These are phyloP conservation scores for Peronospora farinosa DNA, from an alignment of 352 stramenopile species.

Conservation along the genomic window DNA sequence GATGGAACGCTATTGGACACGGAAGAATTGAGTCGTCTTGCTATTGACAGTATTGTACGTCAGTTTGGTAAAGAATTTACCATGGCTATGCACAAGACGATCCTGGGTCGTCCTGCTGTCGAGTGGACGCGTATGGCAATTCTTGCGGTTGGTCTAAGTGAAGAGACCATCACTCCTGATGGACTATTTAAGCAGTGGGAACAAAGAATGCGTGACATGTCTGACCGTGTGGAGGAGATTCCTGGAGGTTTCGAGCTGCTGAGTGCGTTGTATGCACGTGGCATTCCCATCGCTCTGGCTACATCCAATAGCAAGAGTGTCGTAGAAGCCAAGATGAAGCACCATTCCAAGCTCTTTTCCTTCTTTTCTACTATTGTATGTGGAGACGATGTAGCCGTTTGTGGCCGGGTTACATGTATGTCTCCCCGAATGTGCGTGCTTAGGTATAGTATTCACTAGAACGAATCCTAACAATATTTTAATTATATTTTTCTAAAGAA, in stretches of 20 bases:
- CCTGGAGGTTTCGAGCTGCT: constrained; percentile 49
- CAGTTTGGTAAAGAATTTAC: constrained; percentile 58
- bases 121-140: constrained; percentile 78
- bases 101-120: constrained; percentile 55
- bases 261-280: constrained; percentile 35
- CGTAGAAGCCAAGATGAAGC: constrained; percentile 56
- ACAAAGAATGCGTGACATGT: constrained; percentile 50
- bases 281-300: constrained; percentile 57
- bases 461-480: no score
- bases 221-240: constrained; percentile 44
- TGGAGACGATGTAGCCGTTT: constrained; percentile 40
- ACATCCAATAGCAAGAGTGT: constrained; percentile 65
- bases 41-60: constrained; percentile 48
- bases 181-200: constrained; percentile 65
- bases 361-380: constrained; percentile 71
- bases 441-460: no score
- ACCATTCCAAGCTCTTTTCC: constrained; percentile 68
- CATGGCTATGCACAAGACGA: constrained; percentile 61
- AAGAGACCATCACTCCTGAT: constrained; percentile 41
- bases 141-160: constrained; percentile 20
- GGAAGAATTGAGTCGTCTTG: constrained; percentile 58
- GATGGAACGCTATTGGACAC: constrained; percentile 81
- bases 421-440: no score
- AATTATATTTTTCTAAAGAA: no score
- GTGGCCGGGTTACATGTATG: no score